Percentiles rank a stretch among this genome's conserved stretches.
Evolutionary conservation across 2,329 filamentous ascomycete species (phyloP).

Genomic region (Dactylellina drechsleri): DNA sequence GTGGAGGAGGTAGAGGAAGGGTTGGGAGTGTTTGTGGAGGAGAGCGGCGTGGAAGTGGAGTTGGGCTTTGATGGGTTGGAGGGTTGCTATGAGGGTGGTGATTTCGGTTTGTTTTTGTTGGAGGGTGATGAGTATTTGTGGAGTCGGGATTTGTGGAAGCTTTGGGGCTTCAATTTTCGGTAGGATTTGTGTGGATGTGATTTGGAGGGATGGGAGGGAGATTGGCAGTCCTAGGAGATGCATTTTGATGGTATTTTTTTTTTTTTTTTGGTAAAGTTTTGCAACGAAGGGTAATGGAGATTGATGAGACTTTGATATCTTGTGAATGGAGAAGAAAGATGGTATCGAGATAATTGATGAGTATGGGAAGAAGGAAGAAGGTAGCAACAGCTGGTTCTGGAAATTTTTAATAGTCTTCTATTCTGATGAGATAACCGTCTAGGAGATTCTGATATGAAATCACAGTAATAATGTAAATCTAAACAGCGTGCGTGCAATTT

Average conservation of each 20-base stretch:
- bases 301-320: neutral
- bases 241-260: neutral
- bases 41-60: conserved; percentile 32
- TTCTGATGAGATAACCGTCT: neutral
- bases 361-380: conserved; percentile 1
- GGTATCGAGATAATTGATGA: neutral
- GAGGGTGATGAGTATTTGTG: neutral
- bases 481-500: conserved; percentile 2
- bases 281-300: neutral
- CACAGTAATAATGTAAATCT: neutral
- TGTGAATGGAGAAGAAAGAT: neutral
- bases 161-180: neutral
- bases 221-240: neutral
- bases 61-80: conserved; percentile 21
- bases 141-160: neutral
- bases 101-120: conserved; percentile 8
- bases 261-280: too few species aligned
- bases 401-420: conserved; percentile 11
- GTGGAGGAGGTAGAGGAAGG: conserved; percentile 39
- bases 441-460: neutral
- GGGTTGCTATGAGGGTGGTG: conserved; percentile 3
- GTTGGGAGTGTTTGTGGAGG: conserved; percentile 30
- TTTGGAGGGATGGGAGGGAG: neutral
- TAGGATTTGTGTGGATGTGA: neutral
- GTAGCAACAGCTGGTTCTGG: conserved; percentile 1